Conservation (phyloP, 805 yeast genomes). For the Kluyveromyces nonfermentans region DNA sequence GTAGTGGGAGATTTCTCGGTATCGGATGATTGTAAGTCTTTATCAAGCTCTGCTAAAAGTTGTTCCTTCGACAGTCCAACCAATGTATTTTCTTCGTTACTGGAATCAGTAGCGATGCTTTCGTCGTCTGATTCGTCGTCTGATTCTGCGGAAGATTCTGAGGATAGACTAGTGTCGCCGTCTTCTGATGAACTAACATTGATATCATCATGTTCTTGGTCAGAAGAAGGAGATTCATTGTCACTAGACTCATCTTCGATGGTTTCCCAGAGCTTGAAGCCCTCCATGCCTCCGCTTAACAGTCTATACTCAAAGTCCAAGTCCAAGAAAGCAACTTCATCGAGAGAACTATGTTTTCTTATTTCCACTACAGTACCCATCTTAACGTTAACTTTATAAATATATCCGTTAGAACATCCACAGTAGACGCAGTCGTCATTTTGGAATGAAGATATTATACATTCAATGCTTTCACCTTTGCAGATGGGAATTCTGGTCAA, state of each 20-base stretch:
- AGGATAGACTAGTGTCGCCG: slow-evolving; percentile 13
- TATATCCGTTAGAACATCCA: slow-evolving; percentile 69
- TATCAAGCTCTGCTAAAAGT: slow-evolving; percentile 25
- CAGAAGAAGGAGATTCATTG: slow-evolving; percentile 5
- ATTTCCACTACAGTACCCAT: slow-evolving; percentile 55
- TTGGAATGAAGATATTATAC: slow-evolving; percentile 43
- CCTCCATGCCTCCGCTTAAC: slow-evolving; percentile 77
- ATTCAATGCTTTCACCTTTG: slow-evolving; percentile 65
- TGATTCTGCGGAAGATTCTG: slow-evolving; percentile 21
- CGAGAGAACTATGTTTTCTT: slow-evolving; percentile 56
- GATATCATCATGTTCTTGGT: slow-evolving; percentile 9
- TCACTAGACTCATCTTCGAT: slow-evolving; percentile 20
- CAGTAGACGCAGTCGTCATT: slow-evolving; percentile 55
- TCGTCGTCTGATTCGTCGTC: slow-evolving; percentile 15
- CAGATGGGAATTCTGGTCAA: slow-evolving; percentile 62
- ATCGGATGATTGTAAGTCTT: slow-evolving; percentile 14
- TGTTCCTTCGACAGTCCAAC: slow-evolving; percentile 23
- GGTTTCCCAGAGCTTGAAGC: slow-evolving; percentile 64
- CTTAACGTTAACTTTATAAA: slow-evolving; percentile 58
- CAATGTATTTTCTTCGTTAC: slow-evolving; percentile 2
- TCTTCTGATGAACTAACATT: slow-evolving; percentile 13
- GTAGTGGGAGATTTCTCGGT: slow-evolving; percentile 10
- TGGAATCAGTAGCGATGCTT: slow-evolving; percentile 8
- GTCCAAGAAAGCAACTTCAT: slow-evolving; percentile 71
- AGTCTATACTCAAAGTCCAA: slow-evolving; percentile 73